phyloP scores from a whole-genome alignment of 2,329 filamentous ascomycete genomes.

The Ceratocystis colombiana region DNA sequence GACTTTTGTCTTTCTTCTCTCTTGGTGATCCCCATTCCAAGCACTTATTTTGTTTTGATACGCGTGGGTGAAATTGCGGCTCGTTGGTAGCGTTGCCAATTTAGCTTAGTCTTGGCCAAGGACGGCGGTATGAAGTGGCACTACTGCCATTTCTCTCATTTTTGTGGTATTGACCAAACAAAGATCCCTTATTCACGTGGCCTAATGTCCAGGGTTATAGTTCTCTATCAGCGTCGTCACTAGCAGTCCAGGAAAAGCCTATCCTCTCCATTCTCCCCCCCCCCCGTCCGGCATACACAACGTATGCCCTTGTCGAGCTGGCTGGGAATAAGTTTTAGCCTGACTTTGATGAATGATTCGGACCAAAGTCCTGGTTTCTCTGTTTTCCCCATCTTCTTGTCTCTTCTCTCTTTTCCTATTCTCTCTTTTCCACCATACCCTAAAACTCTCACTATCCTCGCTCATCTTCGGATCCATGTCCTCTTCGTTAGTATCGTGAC shows the following conservation, averaged over 20 bases:
- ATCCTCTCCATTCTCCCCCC: too few relatives aligned
- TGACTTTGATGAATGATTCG: neutral
- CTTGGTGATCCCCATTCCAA: constrained; percentile 1
- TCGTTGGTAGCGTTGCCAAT: neutral
- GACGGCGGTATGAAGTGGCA: neutral
- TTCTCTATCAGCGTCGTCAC: neutral
- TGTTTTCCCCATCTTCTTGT: neutral
- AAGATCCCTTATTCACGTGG: neutral
- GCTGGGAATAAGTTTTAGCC: neutral
- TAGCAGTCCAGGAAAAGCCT: neutral
- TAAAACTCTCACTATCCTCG: neutral
- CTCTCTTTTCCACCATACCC: neutral
- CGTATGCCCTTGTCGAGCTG: constrained; percentile 4
- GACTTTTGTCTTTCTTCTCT: neutral
- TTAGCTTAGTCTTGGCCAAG: neutral
- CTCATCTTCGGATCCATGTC: neutral
- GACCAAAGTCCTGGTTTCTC: neutral
- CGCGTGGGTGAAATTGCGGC: neutral
- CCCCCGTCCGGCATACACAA: neutral
- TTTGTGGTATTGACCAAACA: too few relatives aligned
- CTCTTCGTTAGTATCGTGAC: neutral
- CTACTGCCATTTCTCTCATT: too few relatives aligned
- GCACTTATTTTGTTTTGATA: neutral
- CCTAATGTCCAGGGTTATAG: neutral
- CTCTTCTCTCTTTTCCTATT: neutral